Conservation (phyloP, 345 rosid genomes). For the Linum trigynum region DNA sequence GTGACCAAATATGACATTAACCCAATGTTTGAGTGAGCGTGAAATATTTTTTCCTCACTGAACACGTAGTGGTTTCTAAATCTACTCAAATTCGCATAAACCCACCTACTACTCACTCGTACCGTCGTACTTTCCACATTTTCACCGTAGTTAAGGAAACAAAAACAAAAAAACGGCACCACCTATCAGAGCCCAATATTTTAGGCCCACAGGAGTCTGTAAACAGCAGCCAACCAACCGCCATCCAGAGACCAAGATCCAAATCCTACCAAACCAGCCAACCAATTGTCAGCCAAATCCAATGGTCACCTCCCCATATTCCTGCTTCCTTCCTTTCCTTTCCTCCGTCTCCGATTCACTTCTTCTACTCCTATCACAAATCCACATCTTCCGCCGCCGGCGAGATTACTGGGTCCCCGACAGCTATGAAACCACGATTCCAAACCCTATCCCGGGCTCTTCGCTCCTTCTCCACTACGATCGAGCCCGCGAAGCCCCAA, state of each 20-base stretch:
- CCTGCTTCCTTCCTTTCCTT: not conserved
- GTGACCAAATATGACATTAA: no score
- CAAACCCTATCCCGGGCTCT: conserved; percentile 28
- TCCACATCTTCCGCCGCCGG: not conserved
- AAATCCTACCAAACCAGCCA: not conserved
- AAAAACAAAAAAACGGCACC: no score
- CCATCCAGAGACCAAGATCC: not conserved
- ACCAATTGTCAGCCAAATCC: not conserved
- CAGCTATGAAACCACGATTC: conserved; percentile 18
- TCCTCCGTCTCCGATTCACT: not conserved
- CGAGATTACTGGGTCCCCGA: not conserved
- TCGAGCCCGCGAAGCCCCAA: conserved; percentile 27
- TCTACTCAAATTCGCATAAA: no score
- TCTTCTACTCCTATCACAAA: not conserved
- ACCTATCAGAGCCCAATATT: no score
- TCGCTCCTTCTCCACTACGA: conserved; percentile 34
- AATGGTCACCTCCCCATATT: no score
- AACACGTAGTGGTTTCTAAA: no score
- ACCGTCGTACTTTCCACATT: no score
- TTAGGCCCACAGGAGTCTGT: not conserved
- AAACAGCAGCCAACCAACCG: not conserved
- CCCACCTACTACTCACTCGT: no score
- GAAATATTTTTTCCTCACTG: no score
- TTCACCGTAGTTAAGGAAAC: no score
- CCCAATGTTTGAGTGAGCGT: no score